A percentile compares a stretch with the other conserved stretches of the same genome.
These are phyloP conservation scores for Porodaedalea pini DNA, from an alignment of 1,284 basidiomycete species.

Conservation along the genomic window DNA sequence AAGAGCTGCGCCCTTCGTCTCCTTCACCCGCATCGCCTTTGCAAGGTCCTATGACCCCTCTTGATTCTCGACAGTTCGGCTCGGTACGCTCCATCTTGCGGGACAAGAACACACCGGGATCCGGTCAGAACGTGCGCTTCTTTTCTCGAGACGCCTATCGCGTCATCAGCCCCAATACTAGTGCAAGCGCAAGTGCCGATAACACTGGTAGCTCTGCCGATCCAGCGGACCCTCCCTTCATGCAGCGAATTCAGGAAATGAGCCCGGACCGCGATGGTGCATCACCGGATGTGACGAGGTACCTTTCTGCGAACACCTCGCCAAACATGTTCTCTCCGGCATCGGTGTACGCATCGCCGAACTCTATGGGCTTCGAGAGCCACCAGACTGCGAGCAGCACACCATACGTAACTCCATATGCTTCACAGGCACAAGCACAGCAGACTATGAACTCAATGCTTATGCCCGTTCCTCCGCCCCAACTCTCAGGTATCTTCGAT, in stretches of 20 bases:
- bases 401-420: constrained; percentile 11
- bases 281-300: constrained; percentile 6
- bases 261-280: constrained; percentile 19
- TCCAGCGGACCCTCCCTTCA: constrained; percentile 28
- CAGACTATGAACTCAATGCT: constrained; percentile 23
- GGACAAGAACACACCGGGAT: constrained; percentile 65
- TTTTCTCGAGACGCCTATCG: constrained; percentile 65
- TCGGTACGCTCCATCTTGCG: constrained; percentile 69
- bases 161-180: constrained; percentile 55
- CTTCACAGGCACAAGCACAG: constrained; percentile 2
- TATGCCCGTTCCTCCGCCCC: constrained; percentile 33
- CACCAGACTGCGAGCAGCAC: constrained; percentile 10
- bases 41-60: constrained; percentile 25
- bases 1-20: constrained; percentile 6
- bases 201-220: constrained; percentile 38
- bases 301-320: constrained; percentile 12
- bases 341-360: neutral
- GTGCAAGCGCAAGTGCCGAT: constrained; percentile 25
- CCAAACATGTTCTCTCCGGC: constrained; percentile 19
- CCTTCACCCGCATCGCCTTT: constrained; percentile 25
- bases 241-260: constrained; percentile 38
- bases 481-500: constrained; percentile 48
- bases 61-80: constrained; percentile 21
- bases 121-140: constrained; percentile 70
- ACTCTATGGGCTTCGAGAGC: constrained; percentile 2